phyloP scores from a whole-genome alignment of 371 early-diverging fungal species.

The Syncephalis plumigaleata region DNA sequence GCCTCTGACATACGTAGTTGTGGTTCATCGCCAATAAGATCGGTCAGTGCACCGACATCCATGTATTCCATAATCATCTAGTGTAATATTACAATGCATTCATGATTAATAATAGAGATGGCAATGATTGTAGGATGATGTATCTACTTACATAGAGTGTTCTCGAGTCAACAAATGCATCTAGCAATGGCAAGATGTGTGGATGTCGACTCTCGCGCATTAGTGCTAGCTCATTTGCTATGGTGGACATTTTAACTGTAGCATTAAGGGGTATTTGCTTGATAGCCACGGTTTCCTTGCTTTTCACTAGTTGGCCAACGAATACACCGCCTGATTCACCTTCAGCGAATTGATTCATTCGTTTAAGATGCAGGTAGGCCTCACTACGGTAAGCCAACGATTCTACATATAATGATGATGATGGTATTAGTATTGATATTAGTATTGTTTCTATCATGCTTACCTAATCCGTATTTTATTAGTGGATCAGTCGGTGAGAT shows the following conservation, averaged over 20 bases:
- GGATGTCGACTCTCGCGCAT: constrained; percentile 47
- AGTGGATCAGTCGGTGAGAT: too few relatives aligned
- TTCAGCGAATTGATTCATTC: constrained; percentile 44
- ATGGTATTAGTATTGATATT: too few relatives aligned
- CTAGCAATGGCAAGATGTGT: constrained; percentile 70
- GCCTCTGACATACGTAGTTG: constrained; percentile 24
- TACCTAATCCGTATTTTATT: too few relatives aligned
- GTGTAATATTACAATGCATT: not conserved
- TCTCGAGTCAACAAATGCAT: constrained; percentile 59
- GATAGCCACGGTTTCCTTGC: constrained; percentile 53
- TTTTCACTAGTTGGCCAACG: constrained; percentile 18
- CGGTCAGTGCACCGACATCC: constrained; percentile 54
- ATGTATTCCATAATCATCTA: constrained; percentile 67
- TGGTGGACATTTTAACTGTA: constrained; percentile 84
- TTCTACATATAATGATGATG: not conserved
- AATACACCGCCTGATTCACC: constrained; percentile 64
- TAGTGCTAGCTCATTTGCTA: constrained; percentile 76
- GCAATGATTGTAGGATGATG: too few relatives aligned
- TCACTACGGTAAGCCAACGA: not conserved
- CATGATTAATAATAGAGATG: not conserved
- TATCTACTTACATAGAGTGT: constrained; percentile 39
- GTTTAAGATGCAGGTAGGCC: not conserved
- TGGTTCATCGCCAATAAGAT: constrained; percentile 33
- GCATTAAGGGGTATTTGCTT: constrained; percentile 92
- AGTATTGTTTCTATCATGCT: too few relatives aligned